These are phyloP conservation scores for Quercus ilex DNA, from an alignment of 306 rosid species.

Conservation along the genomic window DNA sequence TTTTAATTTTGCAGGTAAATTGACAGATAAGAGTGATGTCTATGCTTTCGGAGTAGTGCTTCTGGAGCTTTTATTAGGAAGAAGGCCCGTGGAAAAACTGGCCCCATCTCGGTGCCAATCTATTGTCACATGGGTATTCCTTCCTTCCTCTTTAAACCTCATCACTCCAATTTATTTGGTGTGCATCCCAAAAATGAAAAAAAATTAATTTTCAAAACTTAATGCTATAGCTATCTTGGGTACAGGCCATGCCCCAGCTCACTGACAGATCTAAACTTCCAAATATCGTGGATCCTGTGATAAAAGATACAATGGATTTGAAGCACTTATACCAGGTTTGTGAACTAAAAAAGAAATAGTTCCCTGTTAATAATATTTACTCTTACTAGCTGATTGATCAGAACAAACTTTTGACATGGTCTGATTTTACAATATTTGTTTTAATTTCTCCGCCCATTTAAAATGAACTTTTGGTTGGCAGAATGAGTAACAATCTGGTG, in stretches of 20 bases:
- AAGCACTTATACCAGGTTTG: constrained; percentile 90
- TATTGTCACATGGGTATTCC: constrained; percentile 91
- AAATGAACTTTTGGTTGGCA: not conserved
- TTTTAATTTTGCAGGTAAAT: constrained; percentile 53
- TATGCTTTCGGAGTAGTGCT: constrained; percentile 93
- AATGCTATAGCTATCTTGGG: constrained; percentile 12
- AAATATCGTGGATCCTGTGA: constrained; percentile 70
- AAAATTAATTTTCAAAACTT: not conserved
- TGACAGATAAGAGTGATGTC: constrained; percentile 94
- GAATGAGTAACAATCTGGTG: not conserved
- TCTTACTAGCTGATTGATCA: not conserved
- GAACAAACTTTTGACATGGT: not conserved
- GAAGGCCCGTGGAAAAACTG: constrained; percentile 83
- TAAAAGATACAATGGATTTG: constrained; percentile 74
- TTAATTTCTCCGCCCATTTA: not conserved
- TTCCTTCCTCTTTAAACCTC: not conserved
- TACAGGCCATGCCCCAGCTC: constrained; percentile 98
- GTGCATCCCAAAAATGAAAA: not conserved
- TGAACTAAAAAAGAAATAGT: not conserved
- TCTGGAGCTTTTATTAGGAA: constrained; percentile 78
- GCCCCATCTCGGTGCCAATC: constrained; percentile 87
- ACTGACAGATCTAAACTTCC: constrained; percentile 90
- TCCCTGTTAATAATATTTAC: not conserved
- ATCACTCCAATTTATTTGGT: not conserved
- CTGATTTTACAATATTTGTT: not conserved